Base-by-base conservation (phyloP, 805 yeast species). In the Kodamaea sagamina region DNA sequence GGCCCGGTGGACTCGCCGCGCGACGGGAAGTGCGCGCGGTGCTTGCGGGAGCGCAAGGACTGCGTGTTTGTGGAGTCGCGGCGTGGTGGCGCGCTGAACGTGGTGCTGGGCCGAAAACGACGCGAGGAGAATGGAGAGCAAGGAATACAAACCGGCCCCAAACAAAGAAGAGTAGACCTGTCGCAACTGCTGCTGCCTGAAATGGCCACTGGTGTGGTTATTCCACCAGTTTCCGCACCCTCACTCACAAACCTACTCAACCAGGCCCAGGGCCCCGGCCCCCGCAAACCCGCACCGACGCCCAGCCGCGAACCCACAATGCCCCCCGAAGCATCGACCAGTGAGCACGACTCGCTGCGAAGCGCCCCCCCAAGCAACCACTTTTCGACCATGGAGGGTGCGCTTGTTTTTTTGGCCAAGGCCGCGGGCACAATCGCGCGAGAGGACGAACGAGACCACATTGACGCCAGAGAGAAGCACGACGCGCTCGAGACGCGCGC, bases 21-120 rank as follows among this genome's bases (percentile, higher is more conserved):
- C 35, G 81, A 79, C 4, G 93, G 95, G 3, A 93, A 95, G 3
- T 90, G 98, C 71, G 82, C 79, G 2, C 67, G 97, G 39, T 90
- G 98, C 56, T 74, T 76, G 47, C 72, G 97, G 34, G 97, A 90
- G 57, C 71, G 95, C 11, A 79, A 78, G 51, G 89, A 84, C 52
- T 90, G 98, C 63, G 81, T 83, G 11, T 81, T 86, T 58, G 75
- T 71, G 6, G 74, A 70, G 16, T 54, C 60, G 17, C 63, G 58
- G 43, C 47, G 71, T 29, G 69, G 72, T 15, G 57, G 52, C 2
- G 37, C 48, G 4, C 46, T 26, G 18, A 46, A 47, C 13, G 46
- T 57, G 6, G 28, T 39, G 10, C 47, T 43, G 12, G 55, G 53
- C 1, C 37, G 32, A 25, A 47, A 44, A 27, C 34, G 48, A 31